These are phyloP conservation scores for Lyophyllum shimeji DNA, from an alignment of 768 basidiomycete genomes.

Conservation along the genomic window DNA sequence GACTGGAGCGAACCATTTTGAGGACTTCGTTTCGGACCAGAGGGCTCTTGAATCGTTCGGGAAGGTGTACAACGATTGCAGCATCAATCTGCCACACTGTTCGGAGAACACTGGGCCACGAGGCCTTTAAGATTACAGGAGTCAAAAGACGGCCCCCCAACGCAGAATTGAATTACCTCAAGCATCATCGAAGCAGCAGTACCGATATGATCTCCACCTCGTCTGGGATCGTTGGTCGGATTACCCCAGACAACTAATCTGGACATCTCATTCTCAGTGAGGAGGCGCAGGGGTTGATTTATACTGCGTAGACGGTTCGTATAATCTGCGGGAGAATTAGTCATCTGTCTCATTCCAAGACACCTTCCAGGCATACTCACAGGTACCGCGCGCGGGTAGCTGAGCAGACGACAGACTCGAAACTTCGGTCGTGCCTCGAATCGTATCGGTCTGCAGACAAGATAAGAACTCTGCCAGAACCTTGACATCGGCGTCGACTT, in stretches of 20 bases:
- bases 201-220: conserved; percentile 60
- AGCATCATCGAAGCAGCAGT: conserved; percentile 52
- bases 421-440: conserved; percentile 55
- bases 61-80: conserved; percentile 76
- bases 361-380: conserved; percentile 30
- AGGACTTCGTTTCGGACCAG: conserved; percentile 70
- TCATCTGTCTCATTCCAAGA: neutral
- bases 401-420: conserved; percentile 64
- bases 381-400: conserved; percentile 35
- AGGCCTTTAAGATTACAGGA: conserved; percentile 39
- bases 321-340: conserved; percentile 44
- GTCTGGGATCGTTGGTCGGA: conserved; percentile 72
- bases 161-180: conserved; percentile 44
- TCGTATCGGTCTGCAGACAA: conserved; percentile 71
- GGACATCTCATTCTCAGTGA: conserved; percentile 90
- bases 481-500: conserved; percentile 87
- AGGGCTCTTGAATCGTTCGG: conserved; percentile 83
- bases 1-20: conserved; percentile 70
- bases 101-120: conserved; percentile 69
- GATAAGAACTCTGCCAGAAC: conserved; percentile 82
- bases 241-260: conserved; percentile 90
- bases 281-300: conserved; percentile 73
- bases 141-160: conserved; percentile 12
- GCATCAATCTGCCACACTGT: conserved; percentile 84
- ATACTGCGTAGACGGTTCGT: conserved; percentile 59